Evolutionary conservation across 441 rosid genomes (phyloP).

Genomic region (Kokia cookei): DNA sequence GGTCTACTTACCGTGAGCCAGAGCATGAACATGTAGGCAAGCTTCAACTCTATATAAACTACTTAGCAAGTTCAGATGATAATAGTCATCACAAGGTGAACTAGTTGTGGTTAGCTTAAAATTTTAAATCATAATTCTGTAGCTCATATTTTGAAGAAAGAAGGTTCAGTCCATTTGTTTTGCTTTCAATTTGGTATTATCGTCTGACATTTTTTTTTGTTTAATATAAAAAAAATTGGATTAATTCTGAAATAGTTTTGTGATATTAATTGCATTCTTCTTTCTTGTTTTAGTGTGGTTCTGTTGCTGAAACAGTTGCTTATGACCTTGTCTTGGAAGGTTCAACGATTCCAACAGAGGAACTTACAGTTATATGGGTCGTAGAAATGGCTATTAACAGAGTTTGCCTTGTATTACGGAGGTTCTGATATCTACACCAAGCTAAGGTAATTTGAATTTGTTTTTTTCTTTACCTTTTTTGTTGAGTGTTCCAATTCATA

Average conservation of each 20-base stretch:
- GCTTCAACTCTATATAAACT: slow-evolving; percentile 73
- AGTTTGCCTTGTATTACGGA: slow-evolving; percentile 91
- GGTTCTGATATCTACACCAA: slow-evolving; percentile 88
- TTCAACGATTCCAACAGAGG: slow-evolving; percentile 87
- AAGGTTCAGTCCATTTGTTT: neutral
- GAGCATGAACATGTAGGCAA: slow-evolving; percentile 90
- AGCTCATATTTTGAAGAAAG: neutral
- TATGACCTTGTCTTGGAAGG: slow-evolving; percentile 84
- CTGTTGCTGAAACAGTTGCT: slow-evolving; percentile 96
- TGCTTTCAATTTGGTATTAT: neutral
- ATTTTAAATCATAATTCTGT: neutral
- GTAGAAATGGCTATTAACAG: slow-evolving; percentile 94
- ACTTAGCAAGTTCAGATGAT: slow-evolving; percentile 83
- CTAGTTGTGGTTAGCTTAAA: slow-evolving; percentile 4
- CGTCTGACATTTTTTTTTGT: neutral
- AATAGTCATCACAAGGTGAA: slow-evolving; percentile 74
- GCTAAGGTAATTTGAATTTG: slow-evolving; percentile 48
- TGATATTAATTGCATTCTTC: slow-evolving; percentile 16
- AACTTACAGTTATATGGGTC: slow-evolving; percentile 74
- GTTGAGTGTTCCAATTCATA: neutral
- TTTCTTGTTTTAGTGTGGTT: slow-evolving; percentile 62
- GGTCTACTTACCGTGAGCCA: slow-evolving; percentile 91
- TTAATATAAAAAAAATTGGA: neutral
- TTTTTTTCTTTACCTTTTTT: neutral
- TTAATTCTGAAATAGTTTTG: slow-evolving; percentile 5